Base-by-base conservation (phyloP, 2,329 filamentous ascomycete species). In the Xylariomycetidae sp. region DNA sequence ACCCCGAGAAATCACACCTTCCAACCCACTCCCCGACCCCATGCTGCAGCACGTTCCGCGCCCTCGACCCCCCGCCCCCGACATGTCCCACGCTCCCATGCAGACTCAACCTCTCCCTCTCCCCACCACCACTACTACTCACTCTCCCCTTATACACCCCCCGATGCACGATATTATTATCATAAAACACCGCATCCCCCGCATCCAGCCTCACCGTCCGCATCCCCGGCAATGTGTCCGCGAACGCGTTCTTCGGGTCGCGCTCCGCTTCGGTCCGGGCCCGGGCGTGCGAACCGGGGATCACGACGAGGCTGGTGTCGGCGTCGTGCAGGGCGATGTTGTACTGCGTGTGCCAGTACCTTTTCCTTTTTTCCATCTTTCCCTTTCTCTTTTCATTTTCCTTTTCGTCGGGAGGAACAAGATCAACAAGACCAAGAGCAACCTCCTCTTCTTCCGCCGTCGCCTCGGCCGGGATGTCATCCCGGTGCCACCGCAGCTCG, bases 161-260 rank as follows among this genome's bases (percentile, higher is more conserved):
- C 4, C 83, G 66, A 51, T 88, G 84, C 42, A 94, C 57, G 44
- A 94, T 94, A 57, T 94, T 94, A 54, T 89, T 94, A 58, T 94
- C 80, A 55, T 94, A 94, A 51, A 94, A 94, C 26, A 85, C 85
- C 12, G 84, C 77, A 59, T 94, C 88, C 1, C 88, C 88, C 0
- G 86, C 72, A 42, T 74, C 64, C 41, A 94, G 65, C 53, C 66
- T 53, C 12, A 94, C 86, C 4, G 74, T 61, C 11, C 81, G 52
- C 64, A 88, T 80, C 1, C 66, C 76, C 0, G 80, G 77, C 45
- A 92, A 48, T 2, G 64, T 51, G 3, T 63, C 53, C 46, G 81
- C 82, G 49, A 77, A 84, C 20, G 20, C 8, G 20, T 23, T n/a
- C n/a, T n/a, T n/a, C 0, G 82, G 80, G 14, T 69, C 77, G 10